Evolutionary conservation across 179 eudicot species (phyloP).

Genomic region (Beta corolliflora): DNA sequence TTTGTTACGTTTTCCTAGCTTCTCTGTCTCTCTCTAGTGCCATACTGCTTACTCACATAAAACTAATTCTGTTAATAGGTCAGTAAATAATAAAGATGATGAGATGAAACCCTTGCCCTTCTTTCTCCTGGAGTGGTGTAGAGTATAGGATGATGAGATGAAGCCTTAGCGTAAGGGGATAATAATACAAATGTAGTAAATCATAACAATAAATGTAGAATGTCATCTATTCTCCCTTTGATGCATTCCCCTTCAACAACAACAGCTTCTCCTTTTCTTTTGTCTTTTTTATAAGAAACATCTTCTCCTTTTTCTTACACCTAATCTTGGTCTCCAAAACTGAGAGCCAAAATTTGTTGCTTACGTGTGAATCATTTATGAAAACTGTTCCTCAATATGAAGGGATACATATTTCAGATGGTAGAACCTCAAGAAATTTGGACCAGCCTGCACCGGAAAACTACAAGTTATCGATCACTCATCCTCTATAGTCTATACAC

Average conservation of each 20-base stretch:
- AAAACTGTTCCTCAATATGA: neutral
- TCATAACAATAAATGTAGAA: neutral
- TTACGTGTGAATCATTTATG: neutral
- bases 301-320: neutral
- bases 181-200: neutral
- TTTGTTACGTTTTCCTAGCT: too few relatives aligned
- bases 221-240: neutral
- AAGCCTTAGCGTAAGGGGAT: neutral
- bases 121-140: too few relatives aligned
- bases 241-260: neutral
- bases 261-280: too few relatives aligned
- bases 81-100: too few relatives aligned
- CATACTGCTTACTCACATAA: too few relatives aligned
- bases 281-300: too few relatives aligned
- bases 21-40: too few relatives aligned
- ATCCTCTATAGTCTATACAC: too few relatives aligned
- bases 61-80: too few relatives aligned
- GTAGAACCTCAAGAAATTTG: neutral
- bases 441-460: neutral
- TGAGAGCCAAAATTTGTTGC: neutral
- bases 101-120: too few relatives aligned
- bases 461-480: neutral
- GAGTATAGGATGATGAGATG: too few relatives aligned
- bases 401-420: neutral
- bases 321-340: neutral